phyloP scores from a whole-genome alignment of 768 basidiomycete genomes.

The Tulasnella calospora region DNA sequence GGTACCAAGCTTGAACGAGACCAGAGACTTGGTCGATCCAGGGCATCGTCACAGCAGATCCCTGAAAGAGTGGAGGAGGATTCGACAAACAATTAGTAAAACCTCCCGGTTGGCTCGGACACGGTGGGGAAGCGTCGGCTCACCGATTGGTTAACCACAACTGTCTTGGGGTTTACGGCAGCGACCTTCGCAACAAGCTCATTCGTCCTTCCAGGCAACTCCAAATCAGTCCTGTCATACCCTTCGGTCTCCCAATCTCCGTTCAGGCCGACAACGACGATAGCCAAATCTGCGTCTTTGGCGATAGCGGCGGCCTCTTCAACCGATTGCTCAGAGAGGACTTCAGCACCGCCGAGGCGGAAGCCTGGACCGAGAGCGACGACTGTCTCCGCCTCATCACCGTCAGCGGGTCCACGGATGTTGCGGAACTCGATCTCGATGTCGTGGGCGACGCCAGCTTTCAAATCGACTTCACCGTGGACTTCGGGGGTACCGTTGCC shows the following conservation, averaged over 20 bases:
- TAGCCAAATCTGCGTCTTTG: conserved; percentile 31
- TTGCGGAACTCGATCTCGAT: conserved; percentile 64
- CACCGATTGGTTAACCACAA: conserved; percentile 51
- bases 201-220: conserved; percentile 56
- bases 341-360: conserved; percentile 32
- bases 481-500: conserved; percentile 60
- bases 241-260: conserved; percentile 68
- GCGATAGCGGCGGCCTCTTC: conserved; percentile 32
- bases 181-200: conserved; percentile 53
- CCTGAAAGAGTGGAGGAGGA: conserved; percentile 39
- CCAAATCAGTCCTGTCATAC: conserved; percentile 59
- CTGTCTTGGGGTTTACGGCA: conserved; percentile 52
- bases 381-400: conserved; percentile 10
- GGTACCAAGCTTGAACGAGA: conserved; percentile 61
- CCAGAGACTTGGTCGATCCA: conserved; percentile 56
- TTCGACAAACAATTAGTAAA: background rate
- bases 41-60: conserved; percentile 69
- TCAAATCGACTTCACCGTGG: conserved; percentile 48
- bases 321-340: conserved; percentile 30
- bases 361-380: conserved; percentile 23
- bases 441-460: conserved; percentile 46
- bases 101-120: background rate
- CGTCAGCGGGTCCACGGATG: conserved; percentile 43
- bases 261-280: conserved; percentile 33
- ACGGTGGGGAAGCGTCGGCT: conserved; percentile 30